These are phyloP conservation scores for Evernia prunastri DNA, from an alignment of 495 filamentous ascomycete species.

Conservation along the genomic window DNA sequence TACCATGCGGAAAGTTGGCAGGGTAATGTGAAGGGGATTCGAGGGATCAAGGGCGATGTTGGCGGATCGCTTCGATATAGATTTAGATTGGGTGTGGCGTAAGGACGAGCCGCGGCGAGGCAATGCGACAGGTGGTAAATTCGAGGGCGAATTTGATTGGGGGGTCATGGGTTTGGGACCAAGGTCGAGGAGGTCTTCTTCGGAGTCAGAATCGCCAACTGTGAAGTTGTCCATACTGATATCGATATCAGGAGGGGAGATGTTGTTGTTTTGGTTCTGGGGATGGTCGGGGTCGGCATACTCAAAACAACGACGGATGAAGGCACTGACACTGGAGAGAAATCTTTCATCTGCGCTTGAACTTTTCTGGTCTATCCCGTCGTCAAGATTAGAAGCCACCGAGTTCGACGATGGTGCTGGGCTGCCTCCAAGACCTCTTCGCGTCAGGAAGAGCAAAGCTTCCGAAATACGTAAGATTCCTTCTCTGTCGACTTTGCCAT, in stretches of 20 bases:
- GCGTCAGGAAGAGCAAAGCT: conserved; percentile 83
- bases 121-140: conserved; percentile 11
- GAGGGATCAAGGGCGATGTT: conserved; percentile 88
- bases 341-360: conserved; percentile 68
- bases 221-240: conserved; percentile 57
- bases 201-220: conserved; percentile 70
- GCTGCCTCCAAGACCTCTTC: conserved; percentile 72
- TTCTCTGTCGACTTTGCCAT: conserved; percentile 92
- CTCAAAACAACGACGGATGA: conserved; percentile 94
- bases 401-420: conserved; percentile 45
- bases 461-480: conserved; percentile 94
- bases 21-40: conserved; percentile 88
- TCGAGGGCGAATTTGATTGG: conserved; percentile 13
- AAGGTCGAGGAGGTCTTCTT: conserved; percentile 64
- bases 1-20: conserved; percentile 98
- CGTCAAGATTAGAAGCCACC: conserved; percentile 28
- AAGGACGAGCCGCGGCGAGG: conserved; percentile 21
- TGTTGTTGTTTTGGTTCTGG: conserved; percentile 41
- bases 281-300: conserved; percentile 92
- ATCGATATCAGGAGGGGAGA: conserved; percentile 26
- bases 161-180: conserved; percentile 31
- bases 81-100: conserved; percentile 21
- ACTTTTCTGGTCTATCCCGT: conserved; percentile 28
- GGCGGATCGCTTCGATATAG: conserved; percentile 40
- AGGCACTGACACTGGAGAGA: conserved; percentile 83